Evolutionary conservation across 805 yeast species (phyloP), one percentile per base, ranked within the genome.

Genomic region (Saccharomycopsis amapae): DNA sequence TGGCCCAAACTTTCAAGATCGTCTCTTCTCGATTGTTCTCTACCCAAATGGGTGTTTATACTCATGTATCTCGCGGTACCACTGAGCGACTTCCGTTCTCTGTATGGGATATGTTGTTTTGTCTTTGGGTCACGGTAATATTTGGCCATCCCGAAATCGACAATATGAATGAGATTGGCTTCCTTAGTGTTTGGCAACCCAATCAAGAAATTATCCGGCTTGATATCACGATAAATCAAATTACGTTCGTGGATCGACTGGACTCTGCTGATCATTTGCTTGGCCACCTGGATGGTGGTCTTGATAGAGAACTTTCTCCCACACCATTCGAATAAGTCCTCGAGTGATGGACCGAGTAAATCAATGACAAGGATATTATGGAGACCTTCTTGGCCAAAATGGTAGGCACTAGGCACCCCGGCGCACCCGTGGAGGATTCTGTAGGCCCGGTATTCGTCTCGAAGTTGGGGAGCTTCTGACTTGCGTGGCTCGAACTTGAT

Each of bases 31-130:
- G 81, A 78, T 60, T 84, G 94, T 59, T 84, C 94, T 56, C 89
- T 71, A 2, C 93, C 93, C 57, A 84, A 65, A 66, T 84, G 94
- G n/a, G 94, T 84, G 64, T 84, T 84, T 49, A 84, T 84, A 9
- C 90, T 82, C 94, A 84, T 84, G 62, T 84, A 84, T 58, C 94
- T 73, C 9, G 93, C 93, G 1, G 94, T 84, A 18, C 94, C 94
- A 62, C 86, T 78, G 57, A 84, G 67, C 2, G 90, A 80, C 60
- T 84, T 84, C 56, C 81, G 71, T 62, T 84, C 94, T 55, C 89
- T 72, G 61, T 84, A 84, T 9, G 93, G 93, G 48, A 84, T 84
- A 63, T 84, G 94, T 53, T 76, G 83, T 56, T 81, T 81, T 0
- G 90, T 79, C 55, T 78, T 72, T 26, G 90, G 89, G 57, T 85